Conservation (phyloP, 495 filamentous ascomycete species). For the Hamigera avellanea region DNA sequence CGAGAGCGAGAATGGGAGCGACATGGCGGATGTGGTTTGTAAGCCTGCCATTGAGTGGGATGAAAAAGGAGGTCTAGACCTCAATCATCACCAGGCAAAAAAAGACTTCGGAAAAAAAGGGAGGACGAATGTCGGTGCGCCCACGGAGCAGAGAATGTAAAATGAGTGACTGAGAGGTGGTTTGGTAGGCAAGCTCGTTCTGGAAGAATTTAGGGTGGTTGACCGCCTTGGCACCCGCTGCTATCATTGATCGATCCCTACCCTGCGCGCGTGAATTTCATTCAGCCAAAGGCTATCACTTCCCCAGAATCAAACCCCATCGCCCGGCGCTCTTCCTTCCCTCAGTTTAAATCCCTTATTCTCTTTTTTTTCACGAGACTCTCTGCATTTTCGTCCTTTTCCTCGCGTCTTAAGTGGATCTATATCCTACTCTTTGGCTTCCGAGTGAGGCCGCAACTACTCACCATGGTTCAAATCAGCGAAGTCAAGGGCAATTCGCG, state of each 20-base stretch:
- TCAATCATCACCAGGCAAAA: conserved; percentile 6
- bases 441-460: conserved; percentile 13
- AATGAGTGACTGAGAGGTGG: background rate
- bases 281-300: too few relatives aligned
- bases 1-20: conserved; percentile 26
- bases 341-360: conserved; percentile 4
- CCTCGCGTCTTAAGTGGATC: background rate
- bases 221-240: conserved; percentile 27
- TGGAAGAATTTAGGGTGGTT: conserved; percentile 26
- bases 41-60: conserved; percentile 22
- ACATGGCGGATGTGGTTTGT: conserved; percentile 19
- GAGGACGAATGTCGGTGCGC: background rate
- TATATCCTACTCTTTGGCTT: conserved; percentile 9
- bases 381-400: conserved; percentile 1
- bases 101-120: background rate
- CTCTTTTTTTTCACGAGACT: too few relatives aligned
- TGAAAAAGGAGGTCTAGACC: conserved; percentile 3
- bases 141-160: too few relatives aligned
- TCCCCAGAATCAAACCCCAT: background rate
- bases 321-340: conserved; percentile 4
- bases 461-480: conserved; percentile 80
- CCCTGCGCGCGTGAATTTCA: conserved; percentile 21
- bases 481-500: conserved; percentile 93
- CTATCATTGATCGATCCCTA: conserved; percentile 22
- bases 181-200: conserved; percentile 6